Conservation (phyloP, 2,329 filamentous ascomycete genomes). For the Pyrenophora tritici-repentis region DNA sequence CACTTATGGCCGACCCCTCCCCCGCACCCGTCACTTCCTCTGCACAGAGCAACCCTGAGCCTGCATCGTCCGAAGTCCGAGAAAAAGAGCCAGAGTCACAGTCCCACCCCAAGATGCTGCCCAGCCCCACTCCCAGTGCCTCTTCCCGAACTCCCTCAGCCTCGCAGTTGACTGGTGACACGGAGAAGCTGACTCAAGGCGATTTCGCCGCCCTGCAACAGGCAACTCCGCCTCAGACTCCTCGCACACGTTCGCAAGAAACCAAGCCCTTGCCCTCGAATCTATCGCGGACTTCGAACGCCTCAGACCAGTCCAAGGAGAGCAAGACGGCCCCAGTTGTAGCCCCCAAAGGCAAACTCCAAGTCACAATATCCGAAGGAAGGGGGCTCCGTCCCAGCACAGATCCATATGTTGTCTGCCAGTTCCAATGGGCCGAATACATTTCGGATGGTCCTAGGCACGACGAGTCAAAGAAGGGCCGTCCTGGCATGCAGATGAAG, state of each 20-base stretch:
- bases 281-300: conserved; percentile 57
- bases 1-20: conserved; percentile 45
- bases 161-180: conserved; percentile 69
- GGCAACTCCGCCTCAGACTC: conserved; percentile 91
- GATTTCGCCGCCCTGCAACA: conserved; percentile 66
- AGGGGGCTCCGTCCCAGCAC: conserved; percentile 79
- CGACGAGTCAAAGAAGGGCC: conserved; percentile 54
- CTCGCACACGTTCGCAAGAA: conserved; percentile 78
- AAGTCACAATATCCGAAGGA: conserved; percentile 85
- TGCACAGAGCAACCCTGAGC: conserved; percentile 13
- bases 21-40: conserved; percentile 41
- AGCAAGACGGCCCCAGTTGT: conserved; percentile 62
- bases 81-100: conserved; percentile 32
- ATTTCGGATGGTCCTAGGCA: conserved; percentile 84
- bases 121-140: conserved; percentile 55
- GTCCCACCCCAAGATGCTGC: conserved; percentile 58
- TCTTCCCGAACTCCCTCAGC: conserved; percentile 54
- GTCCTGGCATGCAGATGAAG: conserved; percentile 56
- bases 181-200: conserved; percentile 89
- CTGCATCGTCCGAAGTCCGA: conserved; percentile 22
- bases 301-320: conserved; percentile 51
- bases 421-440: conserved; percentile 95
- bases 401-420: conserved; percentile 93
- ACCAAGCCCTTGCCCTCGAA: conserved; percentile 50
- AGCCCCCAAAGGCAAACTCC: conserved; percentile 82